Evolutionary conservation across 495 filamentous ascomycete species (phyloP), one percentile per base, ranked within the genome.

Genomic region (Penicillium egyptiacum): DNA sequence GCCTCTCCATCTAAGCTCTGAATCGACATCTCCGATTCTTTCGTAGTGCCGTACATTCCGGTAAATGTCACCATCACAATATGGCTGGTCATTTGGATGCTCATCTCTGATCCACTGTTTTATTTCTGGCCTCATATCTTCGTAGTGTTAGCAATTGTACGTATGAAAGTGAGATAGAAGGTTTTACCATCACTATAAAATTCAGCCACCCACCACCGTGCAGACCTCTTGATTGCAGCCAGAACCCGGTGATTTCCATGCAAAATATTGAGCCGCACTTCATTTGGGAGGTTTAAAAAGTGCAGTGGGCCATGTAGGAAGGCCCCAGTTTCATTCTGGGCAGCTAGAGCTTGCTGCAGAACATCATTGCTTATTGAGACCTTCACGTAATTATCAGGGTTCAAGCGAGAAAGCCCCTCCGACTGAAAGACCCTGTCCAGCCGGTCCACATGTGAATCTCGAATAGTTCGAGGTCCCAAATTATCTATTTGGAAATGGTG

Each of bases 11-110:
- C 53, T 59, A n/a, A 50, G 31, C 23, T 55, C 53, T 30, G 46
- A 43, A 43, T 57, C 37, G 1, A 57, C 10, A 45, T 60, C 53
- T 26, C 44, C 43, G 23, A 56, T 44, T 39, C 25, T 19, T 46
- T 56, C 52, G 41, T 60, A 56, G 6, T 56, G 23, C 10, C 31
- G 30, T 25, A 60, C 28, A 30, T 55, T 28, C 14, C 33, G 57
- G 35, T 60, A 60, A 14, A 60, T 60, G 9, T 60, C 57, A 6
- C 57, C 44, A 40, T 60, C 57, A 28, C 52, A 60, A 37, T 57
- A 60, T 37, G 23, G 53, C 42, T 53, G n/a, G 20, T 40, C 44
- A 49, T 56, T 48, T 31, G 33, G 45, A 50, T 60, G 47, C 42
- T 60, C 42, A 49, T 60, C 52, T 43, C 41, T 43, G 41, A 43